These are phyloP conservation scores for Xanthoceras sorbifolium DNA, from an alignment of 345 rosid genomes.

Conservation along the genomic window DNA sequence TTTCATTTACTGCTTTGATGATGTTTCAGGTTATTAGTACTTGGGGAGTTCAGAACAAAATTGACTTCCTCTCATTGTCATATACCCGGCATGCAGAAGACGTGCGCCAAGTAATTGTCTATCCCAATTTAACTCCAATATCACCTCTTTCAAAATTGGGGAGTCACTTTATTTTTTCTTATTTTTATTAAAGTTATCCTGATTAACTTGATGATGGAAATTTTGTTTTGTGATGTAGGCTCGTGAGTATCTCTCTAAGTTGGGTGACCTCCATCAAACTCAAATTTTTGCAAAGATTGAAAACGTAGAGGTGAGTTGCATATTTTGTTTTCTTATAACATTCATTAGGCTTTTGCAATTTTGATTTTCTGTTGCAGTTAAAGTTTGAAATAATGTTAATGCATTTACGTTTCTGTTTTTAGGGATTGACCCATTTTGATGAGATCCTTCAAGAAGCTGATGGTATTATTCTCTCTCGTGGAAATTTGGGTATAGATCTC, in stretches of 20 bases:
- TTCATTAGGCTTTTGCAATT: background rate
- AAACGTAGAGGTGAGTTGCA: conserved; percentile 67
- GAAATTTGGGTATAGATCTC: conserved; percentile 95
- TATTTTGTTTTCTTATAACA: background rate
- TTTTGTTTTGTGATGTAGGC: conserved; percentile 50
- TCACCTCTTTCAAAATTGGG: background rate
- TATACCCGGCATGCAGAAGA: conserved; percentile 95
- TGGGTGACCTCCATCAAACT: conserved; percentile 84
- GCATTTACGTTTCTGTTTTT: background rate
- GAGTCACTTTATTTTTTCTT: background rate
- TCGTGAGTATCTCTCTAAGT: conserved; percentile 75
- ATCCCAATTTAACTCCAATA: background rate
- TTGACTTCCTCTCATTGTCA: conserved; percentile 92
- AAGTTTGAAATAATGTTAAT: conserved; percentile 13
- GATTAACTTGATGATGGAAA: background rate
- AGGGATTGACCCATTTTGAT: conserved; percentile 96
- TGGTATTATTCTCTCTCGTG: conserved; percentile 98
- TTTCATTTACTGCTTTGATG: conserved; percentile 12
- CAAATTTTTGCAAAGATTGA: conserved; percentile 97
- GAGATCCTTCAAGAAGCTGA: conserved; percentile 99
- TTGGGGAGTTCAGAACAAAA: conserved; percentile 95
- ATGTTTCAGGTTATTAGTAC: conserved; percentile 69
- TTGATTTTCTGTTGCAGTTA: background rate
- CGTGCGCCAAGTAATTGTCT: conserved; percentile 69
- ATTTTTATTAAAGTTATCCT: conserved; percentile 1